phyloP scores from a whole-genome alignment of 345 rosid species.

The Heritiera littoralis region DNA sequence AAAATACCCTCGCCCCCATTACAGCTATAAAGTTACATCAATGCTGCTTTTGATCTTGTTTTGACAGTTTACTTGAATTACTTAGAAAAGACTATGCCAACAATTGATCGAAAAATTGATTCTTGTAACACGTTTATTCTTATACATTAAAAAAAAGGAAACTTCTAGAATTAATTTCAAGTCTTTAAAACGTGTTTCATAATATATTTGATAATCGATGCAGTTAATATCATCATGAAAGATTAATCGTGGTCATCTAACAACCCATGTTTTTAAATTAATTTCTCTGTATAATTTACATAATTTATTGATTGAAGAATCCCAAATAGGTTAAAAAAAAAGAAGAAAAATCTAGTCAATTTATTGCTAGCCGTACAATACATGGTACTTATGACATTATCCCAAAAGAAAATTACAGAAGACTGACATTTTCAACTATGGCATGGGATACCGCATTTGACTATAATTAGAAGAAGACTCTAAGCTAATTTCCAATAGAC shows the following conservation, averaged over 20 bases:
- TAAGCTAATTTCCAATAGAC: background rate
- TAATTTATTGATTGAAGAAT: background rate
- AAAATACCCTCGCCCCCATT: slow-evolving; percentile 8
- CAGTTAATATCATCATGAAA: background rate
- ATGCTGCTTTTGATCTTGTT: background rate
- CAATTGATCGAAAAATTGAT: background rate
- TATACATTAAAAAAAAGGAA: background rate
- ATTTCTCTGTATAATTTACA: background rate
- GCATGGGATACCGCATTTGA: background rate
- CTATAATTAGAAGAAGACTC: background rate
- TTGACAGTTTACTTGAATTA: too few relatives aligned
- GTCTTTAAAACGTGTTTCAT: background rate
- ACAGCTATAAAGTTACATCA: background rate
- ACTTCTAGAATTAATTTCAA: background rate
- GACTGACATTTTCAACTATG: slow-evolving; percentile 1
- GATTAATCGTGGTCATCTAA: too few relatives aligned
- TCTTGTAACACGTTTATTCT: background rate
- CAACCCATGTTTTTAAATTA: background rate
- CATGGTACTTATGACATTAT: slow-evolving; percentile 1
- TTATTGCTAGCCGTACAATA: background rate
- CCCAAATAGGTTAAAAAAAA: background rate
- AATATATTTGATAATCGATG: background rate
- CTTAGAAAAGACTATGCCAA: too few relatives aligned
- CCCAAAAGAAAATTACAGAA: background rate
- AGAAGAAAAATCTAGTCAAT: background rate